phyloP scores from a whole-genome alignment of 371 early-diverging fungal species.

The Rhizomucor pusillus region DNA sequence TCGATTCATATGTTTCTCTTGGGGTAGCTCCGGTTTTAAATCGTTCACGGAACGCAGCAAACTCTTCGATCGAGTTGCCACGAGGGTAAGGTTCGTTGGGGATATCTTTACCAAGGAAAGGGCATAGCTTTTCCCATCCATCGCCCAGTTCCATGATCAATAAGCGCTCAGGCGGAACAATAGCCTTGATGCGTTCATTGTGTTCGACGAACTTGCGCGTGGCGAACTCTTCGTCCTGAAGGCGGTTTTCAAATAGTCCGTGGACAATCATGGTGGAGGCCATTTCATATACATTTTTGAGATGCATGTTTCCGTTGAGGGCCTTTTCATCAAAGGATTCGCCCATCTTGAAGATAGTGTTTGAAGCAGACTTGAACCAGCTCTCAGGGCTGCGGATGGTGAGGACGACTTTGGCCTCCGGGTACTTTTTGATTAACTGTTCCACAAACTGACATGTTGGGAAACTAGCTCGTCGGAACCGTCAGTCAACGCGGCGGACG shows the following conservation, averaged over 20 bases:
- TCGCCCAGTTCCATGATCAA: conserved; percentile 24
- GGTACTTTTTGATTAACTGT: conserved; percentile 22
- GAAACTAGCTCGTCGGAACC: no score
- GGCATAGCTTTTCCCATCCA: conserved; percentile 17
- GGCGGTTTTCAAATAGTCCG: conserved; percentile 16
- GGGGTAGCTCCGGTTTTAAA: no score
- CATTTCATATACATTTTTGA: neutral
- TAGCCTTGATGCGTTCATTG: conserved; percentile 18
- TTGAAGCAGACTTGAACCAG: conserved; percentile 27
- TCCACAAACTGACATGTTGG: conserved; percentile 19
- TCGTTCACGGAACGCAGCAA: neutral
- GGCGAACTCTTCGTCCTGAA: neutral
- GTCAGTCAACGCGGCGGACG: no score
- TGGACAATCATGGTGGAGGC: neutral
- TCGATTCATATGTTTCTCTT: no score
- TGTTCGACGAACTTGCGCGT: conserved; percentile 16
- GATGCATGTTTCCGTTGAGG: neutral
- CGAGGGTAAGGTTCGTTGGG: conserved; percentile 11
- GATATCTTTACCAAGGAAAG: conserved; percentile 12
- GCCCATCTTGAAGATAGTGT: conserved; percentile 16
- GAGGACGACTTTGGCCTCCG: conserved; percentile 32
- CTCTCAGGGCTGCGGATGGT: conserved; percentile 25
- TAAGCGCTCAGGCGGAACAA: conserved; percentile 21
- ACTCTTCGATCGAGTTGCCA: conserved; percentile 6
- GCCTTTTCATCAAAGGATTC: neutral